Base-by-base conservation (phyloP, 2,329 filamentous ascomycete genomes). In the Orbilia javanica region DNA sequence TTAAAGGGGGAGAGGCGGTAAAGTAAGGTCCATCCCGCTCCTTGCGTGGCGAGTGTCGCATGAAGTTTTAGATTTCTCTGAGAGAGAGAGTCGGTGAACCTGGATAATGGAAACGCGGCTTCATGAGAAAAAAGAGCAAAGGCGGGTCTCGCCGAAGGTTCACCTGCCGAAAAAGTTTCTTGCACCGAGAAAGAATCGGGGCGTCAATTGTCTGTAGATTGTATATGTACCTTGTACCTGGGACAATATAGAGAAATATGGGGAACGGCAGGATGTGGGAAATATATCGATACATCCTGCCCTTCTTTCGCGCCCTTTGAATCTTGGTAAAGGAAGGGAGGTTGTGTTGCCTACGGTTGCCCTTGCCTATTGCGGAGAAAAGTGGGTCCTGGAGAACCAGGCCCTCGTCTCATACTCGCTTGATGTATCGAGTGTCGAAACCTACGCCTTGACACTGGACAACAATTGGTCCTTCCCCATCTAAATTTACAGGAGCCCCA, bases 341-440 rank as follows among this genome's bases (percentile, higher is more conserved):
- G 20, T 31, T 73, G 69, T 55, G 69, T 73, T 73, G 69, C 69
- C 69, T 57, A 65, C 60, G 69, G 60, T 44, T 73, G 46, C 60
- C 48, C 69, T 73, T 73, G 10, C 69, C 60, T 36, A 7, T 57
- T 55, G 31, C 8, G 60, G 57, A 15, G 34, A 50, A 44, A 29
- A 34, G 67, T 70, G 55, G 55, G 34, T 57, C 60, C 36, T 5
- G 36, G 29, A 5, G 27, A 20, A 44, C 8, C 31, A 42, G 34
- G 55, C 4, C 53, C 55, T 60, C 36, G 44, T 57, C 48, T 44
- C 42, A 44, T 34, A 31, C 52, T 34, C 39, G 62, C 25, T 52
- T 22, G 63, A 18, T 62, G 71, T 75, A 62, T 69, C 53, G 42
- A 64, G 64, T 75, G 42, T 39, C 39, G 25, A 65, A 52, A 62